These are phyloP conservation scores for Barnettozyma vustinii DNA, from an alignment of 805 yeast genomes.

Conservation along the genomic window DNA sequence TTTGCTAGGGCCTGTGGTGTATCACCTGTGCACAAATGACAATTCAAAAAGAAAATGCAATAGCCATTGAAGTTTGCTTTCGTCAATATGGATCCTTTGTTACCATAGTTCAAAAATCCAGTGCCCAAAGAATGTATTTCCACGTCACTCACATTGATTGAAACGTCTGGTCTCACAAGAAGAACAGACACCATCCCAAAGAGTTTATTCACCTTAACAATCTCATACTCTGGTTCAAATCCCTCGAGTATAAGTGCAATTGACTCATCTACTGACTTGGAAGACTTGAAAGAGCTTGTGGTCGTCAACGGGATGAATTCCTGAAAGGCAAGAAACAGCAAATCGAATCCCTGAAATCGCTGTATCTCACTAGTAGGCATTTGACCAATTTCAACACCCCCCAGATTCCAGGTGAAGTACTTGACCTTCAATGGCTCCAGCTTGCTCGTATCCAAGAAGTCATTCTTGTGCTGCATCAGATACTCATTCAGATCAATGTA, in stretches of 20 bases:
- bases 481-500: slow-evolving; percentile 14
- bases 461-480: slow-evolving; percentile 11
- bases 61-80: slow-evolving; percentile 28
- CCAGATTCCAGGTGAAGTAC: slow-evolving; percentile 36
- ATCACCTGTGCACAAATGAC: slow-evolving; percentile 53
- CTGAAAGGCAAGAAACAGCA: slow-evolving; percentile 42
- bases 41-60: slow-evolving; percentile 36
- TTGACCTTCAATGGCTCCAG: slow-evolving; percentile 21
- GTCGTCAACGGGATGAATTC: slow-evolving; percentile 47
- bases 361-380: slow-evolving; percentile 15
- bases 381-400: slow-evolving; percentile 22
- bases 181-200: slow-evolving; percentile 47
- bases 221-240: slow-evolving; percentile 25
- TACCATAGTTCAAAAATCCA: slow-evolving; percentile 57
- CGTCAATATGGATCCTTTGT: slow-evolving; percentile 53
- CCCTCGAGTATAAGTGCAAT: neutral
- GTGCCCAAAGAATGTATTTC: slow-evolving; percentile 45
- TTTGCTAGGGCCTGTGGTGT: slow-evolving; percentile 30
- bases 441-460: slow-evolving; percentile 16
- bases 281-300: slow-evolving; percentile 28
- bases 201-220: slow-evolving; percentile 41
- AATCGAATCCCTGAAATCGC: slow-evolving; percentile 20
- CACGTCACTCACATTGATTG: slow-evolving; percentile 35
- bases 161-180: slow-evolving; percentile 30
- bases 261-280: slow-evolving; percentile 16